Percentiles rank a stretch among this genome's conserved stretches.
phyloP scores from a whole-genome alignment of 2,329 filamentous ascomycete species.

The Thelonectria discophora region DNA sequence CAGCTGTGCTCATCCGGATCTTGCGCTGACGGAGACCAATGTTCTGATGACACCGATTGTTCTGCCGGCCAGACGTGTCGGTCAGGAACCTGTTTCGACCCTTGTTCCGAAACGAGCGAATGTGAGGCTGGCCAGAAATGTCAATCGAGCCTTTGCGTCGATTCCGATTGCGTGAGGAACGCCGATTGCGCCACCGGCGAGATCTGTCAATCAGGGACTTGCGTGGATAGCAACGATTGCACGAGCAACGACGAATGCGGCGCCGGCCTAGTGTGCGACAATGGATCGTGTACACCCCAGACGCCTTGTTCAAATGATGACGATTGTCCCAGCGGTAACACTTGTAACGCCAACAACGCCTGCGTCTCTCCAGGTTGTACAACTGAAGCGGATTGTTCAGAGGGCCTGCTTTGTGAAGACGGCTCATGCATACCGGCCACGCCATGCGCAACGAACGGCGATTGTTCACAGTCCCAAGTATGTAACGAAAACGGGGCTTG shows the following conservation, averaged over 20 bases:
- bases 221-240: background rate
- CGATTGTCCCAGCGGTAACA: background rate
- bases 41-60: background rate
- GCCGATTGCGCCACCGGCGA: conserved; percentile 5
- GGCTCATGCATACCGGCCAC: conserved; percentile 1
- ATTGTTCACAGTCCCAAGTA: background rate
- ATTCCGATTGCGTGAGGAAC: background rate
- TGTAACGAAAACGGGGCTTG: conserved; percentile 11
- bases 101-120: background rate
- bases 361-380: background rate
- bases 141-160: background rate
- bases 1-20: conserved; percentile 5
- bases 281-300: conserved; percentile 1
- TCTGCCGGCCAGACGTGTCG: background rate
- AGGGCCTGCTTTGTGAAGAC: background rate
- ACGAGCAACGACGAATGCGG: background rate
- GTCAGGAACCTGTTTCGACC: conserved; percentile 6
- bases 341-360: conserved; percentile 1
- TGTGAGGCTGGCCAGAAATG: conserved; percentile 4
- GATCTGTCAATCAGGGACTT: conserved; percentile 5
- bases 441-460: background rate
- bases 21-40: background rate
- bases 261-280: conserved; percentile 5
- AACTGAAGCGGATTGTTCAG: background rate
- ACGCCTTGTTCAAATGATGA: background rate